A percentile compares a stretch with the other conserved stretches of the same genome.
Evolutionary conservation across 148 eudicot genomes (phyloP).

Genomic region (Vaccinium macrocarpon): DNA sequence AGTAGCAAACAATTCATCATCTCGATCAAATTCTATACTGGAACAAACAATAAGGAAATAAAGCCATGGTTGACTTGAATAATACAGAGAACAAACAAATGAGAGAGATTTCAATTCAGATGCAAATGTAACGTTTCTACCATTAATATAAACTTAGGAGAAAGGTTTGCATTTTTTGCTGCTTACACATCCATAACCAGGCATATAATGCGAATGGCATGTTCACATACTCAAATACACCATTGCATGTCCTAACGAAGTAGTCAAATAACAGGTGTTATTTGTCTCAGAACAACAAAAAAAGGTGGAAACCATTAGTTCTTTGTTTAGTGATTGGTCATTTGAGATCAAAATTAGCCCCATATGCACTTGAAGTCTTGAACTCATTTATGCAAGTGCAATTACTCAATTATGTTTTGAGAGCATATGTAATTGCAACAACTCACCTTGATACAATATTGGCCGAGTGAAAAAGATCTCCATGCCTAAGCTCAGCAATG

Average conservation of each 20-base stretch:
- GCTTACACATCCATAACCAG: background rate
- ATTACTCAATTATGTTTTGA: background rate
- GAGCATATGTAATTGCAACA: background rate
- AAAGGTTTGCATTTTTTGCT: conserved; percentile 1
- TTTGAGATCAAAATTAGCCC: background rate
- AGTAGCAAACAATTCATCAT: conserved; percentile 89
- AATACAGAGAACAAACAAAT: background rate
- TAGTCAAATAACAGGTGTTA: background rate
- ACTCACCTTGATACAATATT: conserved; percentile 61
- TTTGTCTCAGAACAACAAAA: background rate
- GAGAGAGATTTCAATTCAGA: background rate
- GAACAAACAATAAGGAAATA: conserved; percentile 23
- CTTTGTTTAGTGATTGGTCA: background rate
- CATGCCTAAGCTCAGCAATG: conserved; percentile 60
- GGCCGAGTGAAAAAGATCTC: conserved; percentile 58
- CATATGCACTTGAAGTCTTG: background rate
- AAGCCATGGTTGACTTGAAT: conserved; percentile 6
- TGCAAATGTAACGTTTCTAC: background rate
- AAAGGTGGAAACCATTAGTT: background rate
- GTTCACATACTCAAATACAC: background rate
- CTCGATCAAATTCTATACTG: conserved; percentile 98
- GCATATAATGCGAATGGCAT: background rate
- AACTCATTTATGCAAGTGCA: background rate
- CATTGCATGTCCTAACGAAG: background rate
- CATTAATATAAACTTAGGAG: background rate